Evolutionary conservation across 2,329 filamentous ascomycete genomes (phyloP).

Genomic region (Cadophora luteo-olivacea): DNA sequence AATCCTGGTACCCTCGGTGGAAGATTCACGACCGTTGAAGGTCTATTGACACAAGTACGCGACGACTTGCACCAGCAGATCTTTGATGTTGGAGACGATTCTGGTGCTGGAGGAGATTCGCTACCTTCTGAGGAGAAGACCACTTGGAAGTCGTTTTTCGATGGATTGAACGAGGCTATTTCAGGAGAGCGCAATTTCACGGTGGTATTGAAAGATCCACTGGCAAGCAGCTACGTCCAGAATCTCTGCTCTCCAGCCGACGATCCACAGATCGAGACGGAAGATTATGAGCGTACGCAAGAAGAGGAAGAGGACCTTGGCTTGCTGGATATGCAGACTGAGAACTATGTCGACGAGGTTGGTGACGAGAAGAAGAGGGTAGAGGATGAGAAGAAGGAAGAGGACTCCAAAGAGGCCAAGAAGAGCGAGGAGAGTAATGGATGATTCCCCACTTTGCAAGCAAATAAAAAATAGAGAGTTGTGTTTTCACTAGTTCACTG

Average conservation of each 20-base stretch:
- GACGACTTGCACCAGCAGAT: constrained; percentile 89
- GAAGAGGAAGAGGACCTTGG: constrained; percentile 96
- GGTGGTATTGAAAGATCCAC: constrained; percentile 82
- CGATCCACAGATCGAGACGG: constrained; percentile 81
- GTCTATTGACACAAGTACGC: constrained; percentile 88
- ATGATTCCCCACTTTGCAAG: neutral
- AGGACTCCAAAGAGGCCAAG: constrained; percentile 15
- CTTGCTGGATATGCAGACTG: constrained; percentile 88
- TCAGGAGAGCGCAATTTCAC: constrained; percentile 81
- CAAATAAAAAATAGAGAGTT: constrained; percentile 5
- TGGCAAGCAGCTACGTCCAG: constrained; percentile 94
- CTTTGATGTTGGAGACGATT: constrained; percentile 72
- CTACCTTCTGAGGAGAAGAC: constrained; percentile 68
- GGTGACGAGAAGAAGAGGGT: constrained; percentile 38
- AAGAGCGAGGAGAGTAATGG: constrained; percentile 19
- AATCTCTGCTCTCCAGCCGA: constrained; percentile 77
- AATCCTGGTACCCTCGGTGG: constrained; percentile 95
- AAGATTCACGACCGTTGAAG: constrained; percentile 96
- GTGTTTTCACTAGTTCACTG: neutral
- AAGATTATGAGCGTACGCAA: constrained; percentile 85
- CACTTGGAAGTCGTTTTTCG: constrained; percentile 85
- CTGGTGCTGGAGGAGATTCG: constrained; percentile 75
- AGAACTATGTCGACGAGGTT: constrained; percentile 66
- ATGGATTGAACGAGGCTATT: constrained; percentile 77
- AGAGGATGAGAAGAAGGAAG: constrained; percentile 29